Evolutionary conservation across 768 basidiomycete species (phyloP).

Genomic region (Cyathus striatus): DNA sequence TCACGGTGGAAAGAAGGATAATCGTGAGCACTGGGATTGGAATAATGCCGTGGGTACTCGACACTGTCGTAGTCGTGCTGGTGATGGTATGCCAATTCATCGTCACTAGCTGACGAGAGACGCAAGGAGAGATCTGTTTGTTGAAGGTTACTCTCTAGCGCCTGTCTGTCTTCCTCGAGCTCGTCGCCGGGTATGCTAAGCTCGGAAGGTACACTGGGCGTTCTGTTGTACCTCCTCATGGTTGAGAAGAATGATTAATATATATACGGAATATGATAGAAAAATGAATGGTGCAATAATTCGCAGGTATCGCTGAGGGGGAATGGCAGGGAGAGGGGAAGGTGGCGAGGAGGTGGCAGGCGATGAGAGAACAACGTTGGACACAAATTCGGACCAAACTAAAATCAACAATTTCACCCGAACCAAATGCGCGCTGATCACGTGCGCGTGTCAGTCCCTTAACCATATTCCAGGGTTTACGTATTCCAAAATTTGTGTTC

Average conservation of each 20-base stretch:
- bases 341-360: constrained; percentile 7
- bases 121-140: constrained; percentile 69
- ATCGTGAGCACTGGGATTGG: constrained; percentile 52
- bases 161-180: constrained; percentile 71
- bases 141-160: constrained; percentile 75
- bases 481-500: constrained; percentile 2
- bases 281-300: constrained; percentile 4
- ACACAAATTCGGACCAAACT: background rate
- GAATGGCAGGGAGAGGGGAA: constrained; percentile 2
- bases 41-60: constrained; percentile 70
- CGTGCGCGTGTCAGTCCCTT: background rate
- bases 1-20: constrained; percentile 57
- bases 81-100: constrained; percentile 22
- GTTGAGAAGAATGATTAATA: no score
- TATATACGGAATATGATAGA: no score
- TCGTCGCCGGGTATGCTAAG: constrained; percentile 62
- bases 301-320: constrained; percentile 18
- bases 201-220: constrained; percentile 27
- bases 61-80: constrained; percentile 45
- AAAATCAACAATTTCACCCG: constrained; percentile 1
- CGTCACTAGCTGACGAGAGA: constrained; percentile 48
- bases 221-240: constrained; percentile 26
- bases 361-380: background rate
- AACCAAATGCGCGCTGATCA: constrained; percentile 1
- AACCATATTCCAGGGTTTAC: background rate